Conservation (phyloP, 306 rosid species). For the Citrullus amarus region DNA sequence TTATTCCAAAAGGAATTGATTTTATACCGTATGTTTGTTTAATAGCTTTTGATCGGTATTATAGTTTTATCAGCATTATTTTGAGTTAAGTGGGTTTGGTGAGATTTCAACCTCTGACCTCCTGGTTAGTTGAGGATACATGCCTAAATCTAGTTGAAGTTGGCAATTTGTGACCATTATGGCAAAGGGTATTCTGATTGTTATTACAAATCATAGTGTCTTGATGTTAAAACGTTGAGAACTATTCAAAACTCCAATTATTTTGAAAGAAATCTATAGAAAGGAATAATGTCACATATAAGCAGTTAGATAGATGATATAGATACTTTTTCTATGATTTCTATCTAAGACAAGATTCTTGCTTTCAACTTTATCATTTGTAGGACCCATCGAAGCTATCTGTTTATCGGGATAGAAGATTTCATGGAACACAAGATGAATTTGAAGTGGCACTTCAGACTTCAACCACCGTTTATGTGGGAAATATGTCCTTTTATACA, state of each 20-base stretch:
- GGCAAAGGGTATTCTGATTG: not conserved
- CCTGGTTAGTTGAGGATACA: too few species aligned
- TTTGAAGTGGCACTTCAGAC: constrained; percentile 62
- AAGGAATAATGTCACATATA: not conserved
- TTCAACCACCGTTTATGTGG: constrained; percentile 59
- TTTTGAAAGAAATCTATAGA: not conserved
- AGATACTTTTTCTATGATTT: not conserved
- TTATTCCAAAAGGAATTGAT: not conserved
- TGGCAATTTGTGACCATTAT: not conserved
- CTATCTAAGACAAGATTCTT: not conserved
- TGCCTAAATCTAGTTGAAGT: not conserved
- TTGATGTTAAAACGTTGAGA: not conserved
- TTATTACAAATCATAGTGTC: not conserved
- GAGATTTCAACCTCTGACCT: not conserved
- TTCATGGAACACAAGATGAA: constrained; percentile 75
- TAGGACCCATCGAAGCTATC: constrained; percentile 79
- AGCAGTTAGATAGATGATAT: not conserved
- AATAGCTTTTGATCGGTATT: not conserved
- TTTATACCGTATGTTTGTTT: not conserved
- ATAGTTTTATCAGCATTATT: not conserved
- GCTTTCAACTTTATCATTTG: not conserved
- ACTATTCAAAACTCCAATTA: not conserved
- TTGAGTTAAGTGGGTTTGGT: not conserved
- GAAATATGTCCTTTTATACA: constrained; percentile 92
- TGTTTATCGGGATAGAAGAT: constrained; percentile 75